Evolutionary conservation across 371 early-diverging fungal genomes (phyloP).

Genomic region (Rhizopus arrhizus): DNA sequence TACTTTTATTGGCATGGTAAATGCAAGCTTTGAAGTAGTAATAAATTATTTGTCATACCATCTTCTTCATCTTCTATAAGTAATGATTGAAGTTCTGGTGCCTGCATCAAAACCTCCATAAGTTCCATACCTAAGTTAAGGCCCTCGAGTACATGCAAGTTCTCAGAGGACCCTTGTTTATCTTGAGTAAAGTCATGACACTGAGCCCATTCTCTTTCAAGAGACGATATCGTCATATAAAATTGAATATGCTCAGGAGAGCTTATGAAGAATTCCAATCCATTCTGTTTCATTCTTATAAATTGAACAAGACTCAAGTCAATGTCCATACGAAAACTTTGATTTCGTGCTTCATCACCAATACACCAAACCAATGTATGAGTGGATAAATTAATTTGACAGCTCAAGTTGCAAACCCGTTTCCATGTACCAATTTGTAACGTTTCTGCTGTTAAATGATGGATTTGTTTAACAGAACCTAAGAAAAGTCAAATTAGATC

Average conservation of each 20-base stretch:
- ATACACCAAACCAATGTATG: slow-evolving; percentile 66
- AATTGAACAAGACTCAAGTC: slow-evolving; percentile 55
- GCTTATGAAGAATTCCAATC: slow-evolving; percentile 21
- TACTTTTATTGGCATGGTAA: slow-evolving; percentile 14
- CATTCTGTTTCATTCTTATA: slow-evolving; percentile 38
- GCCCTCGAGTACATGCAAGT: slow-evolving; percentile 42
- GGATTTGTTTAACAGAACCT: slow-evolving; percentile 12
- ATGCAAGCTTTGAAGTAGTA: slow-evolving; percentile 26
- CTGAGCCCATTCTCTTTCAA: slow-evolving; percentile 50
- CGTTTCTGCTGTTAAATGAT: slow-evolving; percentile 45
- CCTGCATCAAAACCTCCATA: slow-evolving; percentile 27
- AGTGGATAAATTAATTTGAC: slow-evolving; percentile 52
- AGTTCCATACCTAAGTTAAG: slow-evolving; percentile 33
- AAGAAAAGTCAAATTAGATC: background rate
- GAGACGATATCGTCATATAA: slow-evolving; percentile 42
- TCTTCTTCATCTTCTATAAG: slow-evolving; percentile 22
- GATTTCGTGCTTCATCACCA: slow-evolving; percentile 51
- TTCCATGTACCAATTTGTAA: slow-evolving; percentile 76
- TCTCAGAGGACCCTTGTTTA: slow-evolving; percentile 53
- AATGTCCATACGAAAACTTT: slow-evolving; percentile 64
- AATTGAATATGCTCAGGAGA: slow-evolving; percentile 37
- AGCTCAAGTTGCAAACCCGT: slow-evolving; percentile 62
- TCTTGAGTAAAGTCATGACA: slow-evolving; percentile 76
- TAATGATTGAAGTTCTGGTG: slow-evolving; percentile 25
- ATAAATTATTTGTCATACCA: slow-evolving; percentile 16